Base-by-base conservation (phyloP, 192 early-diverging fungal species). In the Podila clonocystis region DNA sequence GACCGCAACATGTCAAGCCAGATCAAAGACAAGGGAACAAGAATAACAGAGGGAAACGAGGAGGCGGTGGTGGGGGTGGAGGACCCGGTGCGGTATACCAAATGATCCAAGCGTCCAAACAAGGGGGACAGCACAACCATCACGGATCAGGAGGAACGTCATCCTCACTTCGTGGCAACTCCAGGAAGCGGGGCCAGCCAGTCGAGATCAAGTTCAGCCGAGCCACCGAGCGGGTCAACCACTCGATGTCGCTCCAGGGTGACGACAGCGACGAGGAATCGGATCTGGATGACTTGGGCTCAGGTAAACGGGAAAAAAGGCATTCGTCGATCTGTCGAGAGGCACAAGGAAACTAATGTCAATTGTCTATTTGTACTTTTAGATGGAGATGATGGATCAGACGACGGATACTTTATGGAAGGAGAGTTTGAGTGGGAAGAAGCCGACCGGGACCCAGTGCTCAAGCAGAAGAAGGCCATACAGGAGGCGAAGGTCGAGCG, bases 351-450 rank as follows among this genome's bases (percentile, higher is more conserved):
- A n/a, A 55, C 52, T 55, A 26, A 55, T 22, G 12, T 1, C 52
- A 4, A 1, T 26, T 65, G 4, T 26, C 26, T 28, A 26, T 17
- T 0, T 28, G 7, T 45, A 65, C 17, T 5, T 5, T 36, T 75
- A 75, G 74, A 75, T n/a, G 67, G 63, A 38, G 41, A 65, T 34
- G 74, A 70, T 22, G 72, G 64, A n/a, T 69, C 67, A 15, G 80
- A 75, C 5, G 68, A 74, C 12, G 73, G 74, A 36, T 62, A 65
- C 29, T 57, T 82, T 12, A 68, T 70, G 73, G 72, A 82, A 55
- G 50, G 57, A n/a, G 52, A 55, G 26, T 82, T 82, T 33, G 80
- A 82, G 24, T 82, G 80, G 80, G 30, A 41, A 38, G 73, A 82
- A 31, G 73, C 50, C 7, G 80, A 82, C 52, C 74, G 65, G 63